Conservation (phyloP, 306 rosid genomes). For the Alnus rubra region DNA sequence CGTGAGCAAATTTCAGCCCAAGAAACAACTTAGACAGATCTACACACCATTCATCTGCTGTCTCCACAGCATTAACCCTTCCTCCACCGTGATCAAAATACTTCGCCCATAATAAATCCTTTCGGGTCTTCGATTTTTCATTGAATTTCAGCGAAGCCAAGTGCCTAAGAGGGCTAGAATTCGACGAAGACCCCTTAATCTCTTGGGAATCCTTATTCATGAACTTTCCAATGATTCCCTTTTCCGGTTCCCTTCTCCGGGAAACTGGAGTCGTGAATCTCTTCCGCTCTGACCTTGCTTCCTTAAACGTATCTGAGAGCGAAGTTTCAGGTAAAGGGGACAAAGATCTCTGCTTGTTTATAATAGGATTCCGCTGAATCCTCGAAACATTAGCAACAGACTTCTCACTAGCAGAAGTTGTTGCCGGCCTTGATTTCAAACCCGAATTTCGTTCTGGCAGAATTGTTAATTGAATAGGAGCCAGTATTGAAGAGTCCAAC, state of each 20-base stretch:
- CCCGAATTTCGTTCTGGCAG: conserved; percentile 34
- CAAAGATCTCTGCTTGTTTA: conserved; percentile 67
- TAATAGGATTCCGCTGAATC: conserved; percentile 20
- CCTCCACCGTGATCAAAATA: conserved; percentile 73
- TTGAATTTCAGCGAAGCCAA: conserved; percentile 40
- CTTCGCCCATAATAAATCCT: conserved; percentile 72
- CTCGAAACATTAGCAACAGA: conserved; percentile 25
- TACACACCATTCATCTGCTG: conserved; percentile 68
- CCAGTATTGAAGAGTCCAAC: conserved; percentile 60
- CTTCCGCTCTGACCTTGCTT: conserved; percentile 66
- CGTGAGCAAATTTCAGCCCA: conserved; percentile 93
- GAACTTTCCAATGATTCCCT: conserved; percentile 44
- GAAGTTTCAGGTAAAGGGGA: conserved; percentile 62
- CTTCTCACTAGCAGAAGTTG: conserved; percentile 27
- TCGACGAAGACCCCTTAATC: conserved; percentile 11
- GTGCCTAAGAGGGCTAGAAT: conserved; percentile 47
- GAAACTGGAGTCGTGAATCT: conserved; percentile 78
- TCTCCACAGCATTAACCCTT: conserved; percentile 70
- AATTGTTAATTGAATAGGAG: conserved; percentile 33
- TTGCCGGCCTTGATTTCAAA: conserved; percentile 49
- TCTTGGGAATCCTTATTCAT: conserved; percentile 37
- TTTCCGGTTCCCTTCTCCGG: conserved; percentile 44
- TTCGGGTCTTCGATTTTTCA: conserved; percentile 47
- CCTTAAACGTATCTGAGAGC: conserved; percentile 60
- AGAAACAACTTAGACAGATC: conserved; percentile 80